Evolutionary conservation across 1,284 basidiomycete species (phyloP).

Genomic region (Mycena citricolor): DNA sequence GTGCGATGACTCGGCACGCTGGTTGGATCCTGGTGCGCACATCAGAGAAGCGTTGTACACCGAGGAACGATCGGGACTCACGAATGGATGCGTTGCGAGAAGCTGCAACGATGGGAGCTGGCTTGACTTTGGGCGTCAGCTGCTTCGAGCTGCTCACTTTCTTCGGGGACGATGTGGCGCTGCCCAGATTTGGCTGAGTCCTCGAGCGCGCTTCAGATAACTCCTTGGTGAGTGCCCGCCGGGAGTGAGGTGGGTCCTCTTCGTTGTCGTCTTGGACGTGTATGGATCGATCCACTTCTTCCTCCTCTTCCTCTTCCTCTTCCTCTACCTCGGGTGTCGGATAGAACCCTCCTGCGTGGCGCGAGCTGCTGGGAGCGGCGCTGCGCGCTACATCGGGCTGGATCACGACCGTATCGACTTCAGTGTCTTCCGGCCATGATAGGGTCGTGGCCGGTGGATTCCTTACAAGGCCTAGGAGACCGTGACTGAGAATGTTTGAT

Average conservation of each 20-base stretch:
- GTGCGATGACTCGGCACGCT: slow-evolving; percentile 8
- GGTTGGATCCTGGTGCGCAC: neutral
- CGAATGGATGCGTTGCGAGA: slow-evolving; percentile 2
- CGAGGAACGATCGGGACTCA: neutral
- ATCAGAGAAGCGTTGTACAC: neutral
- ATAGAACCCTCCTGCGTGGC: slow-evolving; percentile 7
- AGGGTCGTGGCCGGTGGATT: neutral
- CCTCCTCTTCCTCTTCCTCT: slow-evolving; percentile 3
- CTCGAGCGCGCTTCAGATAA: too few relatives aligned
- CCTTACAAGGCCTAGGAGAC: too few relatives aligned
- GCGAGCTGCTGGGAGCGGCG: neutral
- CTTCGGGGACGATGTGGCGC: too few relatives aligned
- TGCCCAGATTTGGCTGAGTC: too few relatives aligned
- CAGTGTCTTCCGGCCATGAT: neutral
- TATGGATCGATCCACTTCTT: neutral
- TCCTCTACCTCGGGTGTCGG: slow-evolving; percentile 3
- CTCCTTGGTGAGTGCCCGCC: too few relatives aligned
- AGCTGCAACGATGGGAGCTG: neutral
- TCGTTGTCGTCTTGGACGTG: too few relatives aligned
- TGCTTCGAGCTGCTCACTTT: too few relatives aligned
- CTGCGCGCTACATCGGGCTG: too few relatives aligned
- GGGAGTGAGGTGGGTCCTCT: too few relatives aligned
- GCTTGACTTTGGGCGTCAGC: too few relatives aligned
- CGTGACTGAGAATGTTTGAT: too few relatives aligned
- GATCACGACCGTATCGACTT: neutral